phyloP scores from a whole-genome alignment of 345 rosid species.

The Dovyalis caffra region DNA sequence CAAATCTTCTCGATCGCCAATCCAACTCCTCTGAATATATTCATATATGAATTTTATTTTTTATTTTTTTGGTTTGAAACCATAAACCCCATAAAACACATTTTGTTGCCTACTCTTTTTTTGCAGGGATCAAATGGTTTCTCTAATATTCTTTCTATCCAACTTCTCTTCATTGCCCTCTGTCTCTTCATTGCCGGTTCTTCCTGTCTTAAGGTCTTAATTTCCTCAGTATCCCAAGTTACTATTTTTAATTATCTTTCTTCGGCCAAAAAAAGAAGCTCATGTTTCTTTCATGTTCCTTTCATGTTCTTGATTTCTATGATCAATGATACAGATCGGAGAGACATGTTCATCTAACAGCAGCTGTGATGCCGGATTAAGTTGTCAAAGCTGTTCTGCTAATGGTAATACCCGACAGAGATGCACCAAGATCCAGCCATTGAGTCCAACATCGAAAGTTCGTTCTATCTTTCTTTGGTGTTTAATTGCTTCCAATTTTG shows the following conservation, averaged over 20 bases:
- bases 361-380: constrained; percentile 71
- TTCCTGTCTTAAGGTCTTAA: constrained; percentile 29
- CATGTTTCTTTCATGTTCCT: not conserved
- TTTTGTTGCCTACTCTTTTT: not conserved
- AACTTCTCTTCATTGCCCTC: constrained; percentile 10
- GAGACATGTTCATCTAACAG: constrained; percentile 67
- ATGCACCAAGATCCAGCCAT: constrained; percentile 67
- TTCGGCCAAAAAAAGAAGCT: not conserved
- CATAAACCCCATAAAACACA: not conserved
- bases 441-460: constrained; percentile 79
- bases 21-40: no score
- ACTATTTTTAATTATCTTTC: not conserved
- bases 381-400: constrained; percentile 66
- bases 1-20: not conserved
- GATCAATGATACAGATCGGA: constrained; percentile 51
- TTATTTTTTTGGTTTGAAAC: no score
- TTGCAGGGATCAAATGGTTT: constrained; percentile 23
- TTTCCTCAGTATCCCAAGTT: not conserved
- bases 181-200: constrained; percentile 14
- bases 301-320: not conserved
- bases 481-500: not conserved
- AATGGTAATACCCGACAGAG: constrained; percentile 76
- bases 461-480: not conserved
- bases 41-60: not conserved
- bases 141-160: not conserved